These are phyloP conservation scores for Escallonia rubra DNA, from an alignment of 129 eudicot species.

Conservation along the genomic window DNA sequence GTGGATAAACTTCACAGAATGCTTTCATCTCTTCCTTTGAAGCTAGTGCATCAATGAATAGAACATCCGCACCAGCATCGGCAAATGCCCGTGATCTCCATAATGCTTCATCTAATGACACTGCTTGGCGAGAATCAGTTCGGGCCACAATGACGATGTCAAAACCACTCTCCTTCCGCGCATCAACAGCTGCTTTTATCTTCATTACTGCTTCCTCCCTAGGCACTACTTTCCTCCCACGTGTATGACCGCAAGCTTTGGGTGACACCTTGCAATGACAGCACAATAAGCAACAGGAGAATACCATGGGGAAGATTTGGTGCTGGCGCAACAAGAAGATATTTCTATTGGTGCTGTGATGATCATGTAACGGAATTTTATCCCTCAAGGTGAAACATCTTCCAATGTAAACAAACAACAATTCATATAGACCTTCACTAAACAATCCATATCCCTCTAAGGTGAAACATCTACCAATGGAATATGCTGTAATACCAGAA, in stretches of 20 bases:
- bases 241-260: constrained; percentile 98
- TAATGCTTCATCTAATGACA: constrained; percentile 78
- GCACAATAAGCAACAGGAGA: constrained; percentile 24
- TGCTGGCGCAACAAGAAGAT: neutral
- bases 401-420: no score
- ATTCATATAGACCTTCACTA: no score
- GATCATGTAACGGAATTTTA: no score
- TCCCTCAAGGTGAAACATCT: no score
- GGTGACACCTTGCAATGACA: constrained; percentile 66
- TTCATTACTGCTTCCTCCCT: constrained; percentile 91
- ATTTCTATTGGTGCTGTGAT: neutral
- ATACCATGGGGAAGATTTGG: constrained; percentile 5
- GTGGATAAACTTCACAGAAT: constrained; percentile 62
- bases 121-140: constrained; percentile 96
- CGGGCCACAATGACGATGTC: constrained; percentile 94
- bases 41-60: constrained; percentile 86
- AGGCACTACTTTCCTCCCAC: constrained; percentile 81
- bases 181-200: constrained; percentile 96
- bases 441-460: no score
- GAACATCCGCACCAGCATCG: constrained; percentile 95
- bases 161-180: constrained; percentile 77
- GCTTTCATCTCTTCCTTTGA: constrained; percentile 90
- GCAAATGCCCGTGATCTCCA: constrained; percentile 85
- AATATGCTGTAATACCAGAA: no score
- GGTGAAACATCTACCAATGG: no score